A percentile compares a stretch with the other conserved stretches of the same genome.
Evolutionary conservation across 768 basidiomycete genomes (phyloP).

Genomic region (Kwoniella shandongensis): DNA sequence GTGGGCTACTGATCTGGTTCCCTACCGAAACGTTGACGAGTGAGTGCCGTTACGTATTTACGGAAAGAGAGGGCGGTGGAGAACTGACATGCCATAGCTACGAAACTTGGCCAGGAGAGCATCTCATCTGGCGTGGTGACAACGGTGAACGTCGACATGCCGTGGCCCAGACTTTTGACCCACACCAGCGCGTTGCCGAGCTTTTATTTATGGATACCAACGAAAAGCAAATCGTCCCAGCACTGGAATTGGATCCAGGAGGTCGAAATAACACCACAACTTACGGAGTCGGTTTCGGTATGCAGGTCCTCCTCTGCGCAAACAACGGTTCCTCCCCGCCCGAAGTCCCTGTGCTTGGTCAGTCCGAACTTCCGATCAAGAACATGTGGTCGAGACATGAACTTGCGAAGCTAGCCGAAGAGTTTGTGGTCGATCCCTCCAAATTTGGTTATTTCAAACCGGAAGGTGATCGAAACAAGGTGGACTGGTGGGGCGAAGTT

Average conservation of each 20-base stretch:
- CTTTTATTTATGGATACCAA: slow-evolving; percentile 56
- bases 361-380: slow-evolving; percentile 68
- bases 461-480: slow-evolving; percentile 51
- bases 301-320: slow-evolving; percentile 72
- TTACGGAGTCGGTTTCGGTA: slow-evolving; percentile 74
- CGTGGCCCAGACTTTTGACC: slow-evolving; percentile 63
- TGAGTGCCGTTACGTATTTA: slow-evolving; percentile 57
- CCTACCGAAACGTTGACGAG: slow-evolving; percentile 84
- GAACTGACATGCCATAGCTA: slow-evolving; percentile 32
- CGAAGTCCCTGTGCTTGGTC: slow-evolving; percentile 74
- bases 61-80: slow-evolving; percentile 67
- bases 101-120: slow-evolving; percentile 71
- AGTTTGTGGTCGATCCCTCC: slow-evolving; percentile 6
- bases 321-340: slow-evolving; percentile 72
- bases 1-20: slow-evolving; percentile 68
- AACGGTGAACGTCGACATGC: slow-evolving; percentile 63
- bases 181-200: slow-evolving; percentile 37
- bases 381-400: slow-evolving; percentile 55
- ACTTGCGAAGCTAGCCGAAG: slow-evolving; percentile 14
- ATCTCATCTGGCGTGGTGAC: slow-evolving; percentile 79
- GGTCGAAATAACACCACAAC: slow-evolving; percentile 61
- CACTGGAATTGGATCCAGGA: slow-evolving; percentile 85
- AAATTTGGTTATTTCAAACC: slow-evolving; percentile 12
- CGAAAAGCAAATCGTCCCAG: slow-evolving; percentile 67
- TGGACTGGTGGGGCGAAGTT: slow-evolving; percentile 90